Evolutionary conservation across 306 rosid genomes (phyloP).

Genomic region (Vigna radiata): DNA sequence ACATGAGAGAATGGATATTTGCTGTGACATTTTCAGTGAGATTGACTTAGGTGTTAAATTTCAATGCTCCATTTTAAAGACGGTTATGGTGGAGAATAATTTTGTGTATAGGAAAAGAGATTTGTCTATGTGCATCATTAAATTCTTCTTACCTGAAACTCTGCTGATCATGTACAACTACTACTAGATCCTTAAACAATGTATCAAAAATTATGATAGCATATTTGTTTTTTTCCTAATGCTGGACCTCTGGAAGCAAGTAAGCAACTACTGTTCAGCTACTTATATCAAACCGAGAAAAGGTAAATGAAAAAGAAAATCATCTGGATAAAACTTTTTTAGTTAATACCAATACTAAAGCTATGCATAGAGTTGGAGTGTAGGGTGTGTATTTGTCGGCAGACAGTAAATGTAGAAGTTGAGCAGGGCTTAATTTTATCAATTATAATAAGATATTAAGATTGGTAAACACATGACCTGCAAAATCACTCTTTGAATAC

Average conservation of each 20-base stretch:
- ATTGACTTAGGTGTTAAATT: conserved; percentile 13
- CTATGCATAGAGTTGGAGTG: background rate
- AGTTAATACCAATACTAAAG: background rate
- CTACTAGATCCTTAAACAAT: background rate
- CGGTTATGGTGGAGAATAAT: background rate
- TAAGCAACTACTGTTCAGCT: background rate
- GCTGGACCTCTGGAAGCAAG: background rate
- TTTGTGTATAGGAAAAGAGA: background rate
- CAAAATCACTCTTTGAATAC: background rate
- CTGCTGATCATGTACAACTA: background rate
- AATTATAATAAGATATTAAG: background rate
- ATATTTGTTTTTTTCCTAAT: background rate
- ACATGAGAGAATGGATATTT: background rate
- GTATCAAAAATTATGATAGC: background rate
- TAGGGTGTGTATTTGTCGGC: background rate
- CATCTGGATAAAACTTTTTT: background rate
- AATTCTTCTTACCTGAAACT: background rate
- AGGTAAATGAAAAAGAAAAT: background rate
- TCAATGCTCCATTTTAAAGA: background rate
- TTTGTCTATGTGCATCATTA: background rate
- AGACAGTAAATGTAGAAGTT: background rate
- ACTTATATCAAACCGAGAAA: background rate
- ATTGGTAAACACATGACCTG: background rate
- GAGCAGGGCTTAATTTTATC: background rate
- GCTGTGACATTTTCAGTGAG: background rate